A percentile compares a stretch with the other conserved stretches of the same genome.
phyloP scores from a whole-genome alignment of 2,329 filamentous ascomycete species.

The Colletotrichum cereale region DNA sequence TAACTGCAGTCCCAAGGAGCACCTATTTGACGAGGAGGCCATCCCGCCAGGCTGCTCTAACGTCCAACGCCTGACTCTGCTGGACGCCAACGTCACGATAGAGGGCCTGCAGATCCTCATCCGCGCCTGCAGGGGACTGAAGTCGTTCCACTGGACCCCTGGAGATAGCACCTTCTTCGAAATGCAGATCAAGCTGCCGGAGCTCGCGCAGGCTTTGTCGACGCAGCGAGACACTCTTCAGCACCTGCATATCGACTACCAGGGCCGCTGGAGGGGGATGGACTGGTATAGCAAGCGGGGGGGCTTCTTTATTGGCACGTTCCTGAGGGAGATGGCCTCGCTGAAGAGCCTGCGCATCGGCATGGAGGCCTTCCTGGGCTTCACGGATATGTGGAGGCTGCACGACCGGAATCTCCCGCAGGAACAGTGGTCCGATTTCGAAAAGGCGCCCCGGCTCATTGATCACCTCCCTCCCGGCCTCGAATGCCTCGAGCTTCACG shows the following conservation, averaged over 20 bases:
- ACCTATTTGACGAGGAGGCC: slow-evolving; percentile 8
- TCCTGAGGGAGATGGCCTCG: background rate
- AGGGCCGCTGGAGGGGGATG: background rate
- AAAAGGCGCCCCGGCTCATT: background rate
- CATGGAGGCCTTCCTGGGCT: slow-evolving; percentile 7
- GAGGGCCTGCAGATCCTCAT: background rate
- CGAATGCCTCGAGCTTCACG: slow-evolving; percentile 2
- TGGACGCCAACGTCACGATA: background rate
- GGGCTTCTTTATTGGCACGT: background rate
- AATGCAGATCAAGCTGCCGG: slow-evolving; percentile 7
- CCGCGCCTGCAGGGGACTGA: background rate
- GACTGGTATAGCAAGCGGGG: background rate
- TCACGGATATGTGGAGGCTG: slow-evolving; percentile 1
- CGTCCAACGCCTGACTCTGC: background rate
- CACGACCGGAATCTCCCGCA: background rate
- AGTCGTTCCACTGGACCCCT: slow-evolving; percentile 7
- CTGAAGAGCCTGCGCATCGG: slow-evolving; percentile 2
- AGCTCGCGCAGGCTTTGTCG: background rate
- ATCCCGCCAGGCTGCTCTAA: background rate
- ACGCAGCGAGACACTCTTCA: background rate
- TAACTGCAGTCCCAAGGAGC: slow-evolving; percentile 1
- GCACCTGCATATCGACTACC: background rate
- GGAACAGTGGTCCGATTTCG: background rate
- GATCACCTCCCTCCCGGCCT: background rate
- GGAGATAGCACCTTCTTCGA: slow-evolving; percentile 9